These are phyloP conservation scores for Diutina pseudorugosa DNA, from an alignment of 1,139 yeast genomes.

Conservation along the genomic window DNA sequence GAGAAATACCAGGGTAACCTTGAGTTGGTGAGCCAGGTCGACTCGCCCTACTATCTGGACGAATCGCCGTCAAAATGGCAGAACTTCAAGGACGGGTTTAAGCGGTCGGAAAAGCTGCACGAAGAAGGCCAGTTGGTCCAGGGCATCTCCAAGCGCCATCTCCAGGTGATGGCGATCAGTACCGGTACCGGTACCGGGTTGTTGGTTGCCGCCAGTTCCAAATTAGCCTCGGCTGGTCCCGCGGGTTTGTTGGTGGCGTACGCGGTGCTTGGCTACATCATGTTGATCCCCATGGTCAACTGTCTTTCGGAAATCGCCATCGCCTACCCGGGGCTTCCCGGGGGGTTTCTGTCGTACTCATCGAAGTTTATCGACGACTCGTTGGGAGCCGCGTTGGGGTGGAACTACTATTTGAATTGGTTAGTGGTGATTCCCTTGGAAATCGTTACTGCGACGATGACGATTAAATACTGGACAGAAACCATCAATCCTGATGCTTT, in stretches of 20 bases:
- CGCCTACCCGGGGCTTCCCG: constrained; percentile 20
- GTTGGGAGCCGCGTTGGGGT: constrained; percentile 24
- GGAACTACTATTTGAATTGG: constrained; percentile 28
- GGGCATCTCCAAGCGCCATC: constrained; percentile 11
- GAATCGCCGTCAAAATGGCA: neutral
- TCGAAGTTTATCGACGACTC: constrained; percentile 22
- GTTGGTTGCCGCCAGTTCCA: constrained; percentile 24
- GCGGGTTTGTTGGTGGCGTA: constrained; percentile 22
- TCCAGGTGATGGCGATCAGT: constrained; percentile 22
- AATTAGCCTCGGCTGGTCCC: constrained; percentile 23
- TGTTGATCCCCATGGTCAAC: constrained; percentile 26
- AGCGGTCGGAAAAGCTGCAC: neutral
- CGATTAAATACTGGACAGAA: constrained; percentile 27
- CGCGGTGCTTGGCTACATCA: constrained; percentile 18
- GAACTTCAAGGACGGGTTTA: constrained; percentile 10
- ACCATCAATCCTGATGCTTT: constrained; percentile 25
- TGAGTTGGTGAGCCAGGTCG: neutral
- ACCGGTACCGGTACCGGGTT: constrained; percentile 28
- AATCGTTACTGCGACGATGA: constrained; percentile 25
- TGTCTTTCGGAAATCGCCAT: constrained; percentile 24
- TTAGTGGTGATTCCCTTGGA: constrained; percentile 22
- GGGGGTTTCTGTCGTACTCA: constrained; percentile 25
- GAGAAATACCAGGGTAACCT: neutral
- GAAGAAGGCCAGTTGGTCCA: neutral
- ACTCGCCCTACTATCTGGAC: neutral